A percentile compares a stretch with the other conserved stretches of the same genome.
These are phyloP conservation scores for Lizonia empirigonia DNA, from an alignment of 2,329 filamentous ascomycete species.

Conservation along the genomic window DNA sequence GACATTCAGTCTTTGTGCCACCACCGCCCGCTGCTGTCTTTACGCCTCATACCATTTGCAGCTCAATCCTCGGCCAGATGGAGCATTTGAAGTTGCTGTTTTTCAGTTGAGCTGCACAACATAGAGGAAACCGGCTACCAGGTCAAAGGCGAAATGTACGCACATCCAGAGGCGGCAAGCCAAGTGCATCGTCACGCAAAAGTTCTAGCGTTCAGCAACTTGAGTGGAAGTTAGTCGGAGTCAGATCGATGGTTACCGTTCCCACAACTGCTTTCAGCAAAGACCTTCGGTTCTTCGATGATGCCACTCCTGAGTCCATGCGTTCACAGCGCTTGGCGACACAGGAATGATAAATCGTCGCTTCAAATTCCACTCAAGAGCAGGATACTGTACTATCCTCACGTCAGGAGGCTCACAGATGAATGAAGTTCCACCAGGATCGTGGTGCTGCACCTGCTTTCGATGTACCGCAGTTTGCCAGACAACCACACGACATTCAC, in stretches of 20 bases:
- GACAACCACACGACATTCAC: not conserved
- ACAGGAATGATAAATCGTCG: too few relatives aligned
- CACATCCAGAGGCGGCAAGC: not conserved
- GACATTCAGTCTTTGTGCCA: constrained; percentile 1
- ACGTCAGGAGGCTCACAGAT: too few relatives aligned
- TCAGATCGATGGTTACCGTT: not conserved
- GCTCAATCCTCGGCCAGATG: not conserved
- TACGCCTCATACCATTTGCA: not conserved
- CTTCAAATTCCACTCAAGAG: too few relatives aligned
- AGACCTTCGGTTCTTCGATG: too few relatives aligned
- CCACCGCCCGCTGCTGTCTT: not conserved
- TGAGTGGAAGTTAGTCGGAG: not conserved
- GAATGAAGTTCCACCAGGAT: not conserved
- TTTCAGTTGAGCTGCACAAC: constrained; percentile 3
- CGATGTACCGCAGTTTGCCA: not conserved
- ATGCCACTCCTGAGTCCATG: not conserved
- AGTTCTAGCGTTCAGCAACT: not conserved
- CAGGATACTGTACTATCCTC: too few relatives aligned
- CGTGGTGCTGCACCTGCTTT: not conserved
- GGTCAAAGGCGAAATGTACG: constrained; percentile 5
- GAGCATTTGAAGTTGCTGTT: not conserved
- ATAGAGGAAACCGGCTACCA: constrained; percentile 11
- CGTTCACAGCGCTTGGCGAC: too few relatives aligned
- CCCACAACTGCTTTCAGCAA: too few relatives aligned
- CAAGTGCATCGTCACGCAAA: not conserved